Evolutionary conservation across 176 grass and related monocot genomes (phyloP), one percentile per base, ranked within the genome.

Genomic region (Triticum aestivum): DNA sequence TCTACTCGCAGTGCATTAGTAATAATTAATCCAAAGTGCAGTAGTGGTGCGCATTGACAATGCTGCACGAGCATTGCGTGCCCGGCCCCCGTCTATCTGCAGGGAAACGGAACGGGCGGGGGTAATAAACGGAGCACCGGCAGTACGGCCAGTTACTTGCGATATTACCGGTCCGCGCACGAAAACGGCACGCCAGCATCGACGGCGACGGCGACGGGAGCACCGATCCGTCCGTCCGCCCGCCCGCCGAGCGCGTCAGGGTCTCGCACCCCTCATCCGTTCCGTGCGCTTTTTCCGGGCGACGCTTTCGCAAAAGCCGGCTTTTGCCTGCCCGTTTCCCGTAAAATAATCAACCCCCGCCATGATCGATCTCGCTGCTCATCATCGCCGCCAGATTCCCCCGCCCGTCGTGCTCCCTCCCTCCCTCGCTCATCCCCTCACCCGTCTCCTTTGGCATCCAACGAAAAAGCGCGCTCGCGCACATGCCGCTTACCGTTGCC

Each of bases 301-400:
- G 0, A 17, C 77, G 86, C 86, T 78, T 88, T 84, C 20, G 86
- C 82, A 5, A 91, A 91, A 91, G 89, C 81, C 69, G 17, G 7
- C 85, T 80, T 74, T 81, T 24, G 42, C 63, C 61, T 34, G n/a
- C 44, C 72, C 58, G 27, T 63, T 62, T 23, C 6, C 29, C 54
- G 24, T 24, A 75, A 29, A 69, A 80, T 84, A 86, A 85, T 88
- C 78, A 21, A 59, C 44, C 69, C 9, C 35, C 59, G 51, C n/a
- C 83, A 72, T 54, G 69, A 78, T 39, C 38, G 69, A 78, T 78
- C 84, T 41, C 70, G 20, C 38, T 54, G 38, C 68, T 87, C 85
- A 77, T 70, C 39, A 42, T 81, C 70, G 49, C 82, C 70, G 4
- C 49, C 2, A 76, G 82, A 88, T 88, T 81, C 85, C 37, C 54